phyloP scores from a whole-genome alignment of 257 asterid genomes.

The Solanum okadae region DNA sequence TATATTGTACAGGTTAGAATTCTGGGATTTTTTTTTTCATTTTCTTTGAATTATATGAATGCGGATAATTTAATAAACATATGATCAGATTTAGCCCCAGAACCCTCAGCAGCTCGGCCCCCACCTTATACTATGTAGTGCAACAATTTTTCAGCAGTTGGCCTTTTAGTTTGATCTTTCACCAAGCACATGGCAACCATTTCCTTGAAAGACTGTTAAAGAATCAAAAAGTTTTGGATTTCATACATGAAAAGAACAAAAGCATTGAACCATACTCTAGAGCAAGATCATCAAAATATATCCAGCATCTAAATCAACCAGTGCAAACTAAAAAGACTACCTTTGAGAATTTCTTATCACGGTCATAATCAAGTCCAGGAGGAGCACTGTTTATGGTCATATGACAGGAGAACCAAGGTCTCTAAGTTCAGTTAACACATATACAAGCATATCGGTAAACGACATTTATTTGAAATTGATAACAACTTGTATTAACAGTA shows the following conservation, averaged over 20 bases:
- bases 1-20: no score
- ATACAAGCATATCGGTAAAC: background rate
- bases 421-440: background rate
- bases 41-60: no score
- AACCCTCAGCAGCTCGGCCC: no score
- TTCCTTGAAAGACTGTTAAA: constrained; percentile 83
- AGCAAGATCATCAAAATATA: background rate
- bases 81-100: no score
- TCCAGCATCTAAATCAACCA: background rate
- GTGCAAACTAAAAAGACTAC: constrained; percentile 21
- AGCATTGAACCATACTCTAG: background rate
- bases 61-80: no score
- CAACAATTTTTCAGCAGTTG: constrained; percentile 85
- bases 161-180: constrained; percentile 96
- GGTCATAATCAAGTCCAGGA: constrained; percentile 99
- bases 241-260: background rate
- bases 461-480: no score
- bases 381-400: constrained; percentile 99
- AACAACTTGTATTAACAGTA: background rate
- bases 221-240: background rate
- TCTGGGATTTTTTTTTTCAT: no score
- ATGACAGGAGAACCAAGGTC: constrained; percentile 13
- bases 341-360: constrained; percentile 97
- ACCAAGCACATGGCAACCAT: constrained; percentile 99
- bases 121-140: constrained; percentile 24